Evolutionary conservation across 108 stramenopile species (phyloP), one percentile per base, ranked within the genome.

Genomic region (Epithemia pelagica): DNA sequence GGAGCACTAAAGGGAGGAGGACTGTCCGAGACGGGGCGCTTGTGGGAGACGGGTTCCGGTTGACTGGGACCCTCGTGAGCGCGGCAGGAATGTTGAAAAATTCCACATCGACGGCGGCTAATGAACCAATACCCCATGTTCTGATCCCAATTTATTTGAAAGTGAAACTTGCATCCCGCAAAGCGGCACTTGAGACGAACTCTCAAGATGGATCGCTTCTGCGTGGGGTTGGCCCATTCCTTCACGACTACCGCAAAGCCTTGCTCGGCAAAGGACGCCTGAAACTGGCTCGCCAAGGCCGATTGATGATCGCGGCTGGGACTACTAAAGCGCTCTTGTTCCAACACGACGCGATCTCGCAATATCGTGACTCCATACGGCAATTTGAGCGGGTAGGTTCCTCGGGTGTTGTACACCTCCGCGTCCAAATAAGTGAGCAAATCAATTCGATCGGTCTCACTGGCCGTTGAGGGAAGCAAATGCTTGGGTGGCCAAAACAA

Each of bases 191-290:
- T 46, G 37, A 46, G 37, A 46, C 37, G 37, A 10, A 33, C 60
- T 73, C 32, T 71, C 29, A 59, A 59, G 27, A 59, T 59, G 59
- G 59, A 59, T 23, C 24, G 59, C 59, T 5, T 59, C 59, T 59
- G 59, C 25, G 24, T 59, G 59, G 24, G 59, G 59, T 59, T 59
- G 59, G 29, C 29, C 59, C 29, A 46, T 46, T 46, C 37, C 37
- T 46, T 46, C 37, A 46, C 37, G 37, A 46, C 37, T 46, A 46
- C 37, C 10, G 37, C 37, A 46, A 46, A 46, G 5, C 37, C 37
- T 46, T 46, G 37, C 37, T 46, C 37, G 10, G 37, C 37, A 46
- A 46, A 46, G 10, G 37, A 46, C 15, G 37, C 37, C 15, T 46
- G 37, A 15, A 46, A 46, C 15, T 46, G 37, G 37, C 37, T 46